Evolutionary conservation across 495 filamentous ascomycete genomes (phyloP), one percentile per base, ranked within the genome.

Genomic region (Bathelium albidoporum): DNA sequence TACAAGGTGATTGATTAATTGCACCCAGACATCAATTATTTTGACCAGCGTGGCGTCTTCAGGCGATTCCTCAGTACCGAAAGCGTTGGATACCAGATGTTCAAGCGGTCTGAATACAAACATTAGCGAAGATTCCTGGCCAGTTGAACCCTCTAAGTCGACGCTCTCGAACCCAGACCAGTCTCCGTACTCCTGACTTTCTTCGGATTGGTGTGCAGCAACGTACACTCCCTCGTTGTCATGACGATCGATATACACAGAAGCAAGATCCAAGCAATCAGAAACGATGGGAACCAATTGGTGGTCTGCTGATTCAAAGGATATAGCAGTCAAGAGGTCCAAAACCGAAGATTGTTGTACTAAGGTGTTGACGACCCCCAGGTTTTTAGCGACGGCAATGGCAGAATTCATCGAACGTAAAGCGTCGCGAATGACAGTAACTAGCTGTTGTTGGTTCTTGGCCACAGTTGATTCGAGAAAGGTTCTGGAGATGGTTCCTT

Each of bases 171-270:
- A 45, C 28, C 67, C 86, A 44, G 77, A 72, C 78, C 81, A 88
- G 66, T 89, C 87, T 31, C 86, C 87, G 70, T 85, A 89, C 49
- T 90, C 87, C 70, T 89, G 87, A 64, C 87, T 89, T 49, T 90
- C 87, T 59, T 89, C 87, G 59, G 68, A 79, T 67, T 2, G 20
- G 22, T 36, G 59, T 39, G 71, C 71, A 36, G 58, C 64, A 39
- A 62, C 59, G 10, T 5, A 20, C 0, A 11, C 29, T 24, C 7
- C 7, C 2, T 26, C 16, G 24, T n/a, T 16, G 22, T 3, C 2
- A 29, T 55, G 5, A 55, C 28, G 36, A n/a, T 53, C 55, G 22
- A 70, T 62, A 68, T 73, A 81, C 45, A 65, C 63, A 26, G 69
- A 67, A 18, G 80, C 52, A 22, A 82, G 64, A 18, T 72, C 67